Base-by-base conservation (phyloP, 164 flowering plant species). In the Nymphaea thermarum region DNA sequence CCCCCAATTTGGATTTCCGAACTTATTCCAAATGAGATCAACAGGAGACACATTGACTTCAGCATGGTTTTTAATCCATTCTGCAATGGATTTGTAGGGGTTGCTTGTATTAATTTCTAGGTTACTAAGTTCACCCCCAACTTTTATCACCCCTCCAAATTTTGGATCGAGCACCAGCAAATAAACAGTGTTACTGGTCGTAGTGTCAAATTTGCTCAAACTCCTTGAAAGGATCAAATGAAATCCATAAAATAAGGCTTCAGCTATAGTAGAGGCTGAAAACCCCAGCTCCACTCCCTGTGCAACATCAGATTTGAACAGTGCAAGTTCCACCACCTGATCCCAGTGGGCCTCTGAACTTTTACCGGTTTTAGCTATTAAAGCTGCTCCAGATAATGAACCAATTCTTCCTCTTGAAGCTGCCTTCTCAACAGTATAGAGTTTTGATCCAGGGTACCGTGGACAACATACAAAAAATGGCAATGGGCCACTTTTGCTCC, bases 1-100 rank as follows among this genome's bases (percentile, higher is more conserved):
- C 42, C 89, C 88, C 96, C 96, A 90, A 61, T 84, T 90, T 51
- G 88, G 81, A 82, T 90, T 90, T 45, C 96, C 96, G 43, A 90
- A 82, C 80, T 88, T 85, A 77, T 90, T 90, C 96, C 96, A 90
- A 69, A 90, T 80, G 69, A 78, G 74, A 65, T 88, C 92, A 5
- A 85, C 77, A 3, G 90, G 81, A 15, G 94, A 85, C 71, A 90
- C 80, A 63, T 76, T 45, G 64, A 90, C 71, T 70, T 83, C 77
- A 0, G 94, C 80, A 75, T 84, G 83, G 62, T 66, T 65, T 61
- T 76, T 86, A 8, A 90, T 75, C 96, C 96, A 90, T 62, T 87
- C 82, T 18, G 74, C 83, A 66, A 80, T 86, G 44, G 85, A 78
- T 51, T 74, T 73, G 71, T 86, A 88, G 15, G 86, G 83, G 67